Evolutionary conservation across 768 basidiomycete genomes (phyloP).

Genomic region (Brasilioporus rufonigricans): DNA sequence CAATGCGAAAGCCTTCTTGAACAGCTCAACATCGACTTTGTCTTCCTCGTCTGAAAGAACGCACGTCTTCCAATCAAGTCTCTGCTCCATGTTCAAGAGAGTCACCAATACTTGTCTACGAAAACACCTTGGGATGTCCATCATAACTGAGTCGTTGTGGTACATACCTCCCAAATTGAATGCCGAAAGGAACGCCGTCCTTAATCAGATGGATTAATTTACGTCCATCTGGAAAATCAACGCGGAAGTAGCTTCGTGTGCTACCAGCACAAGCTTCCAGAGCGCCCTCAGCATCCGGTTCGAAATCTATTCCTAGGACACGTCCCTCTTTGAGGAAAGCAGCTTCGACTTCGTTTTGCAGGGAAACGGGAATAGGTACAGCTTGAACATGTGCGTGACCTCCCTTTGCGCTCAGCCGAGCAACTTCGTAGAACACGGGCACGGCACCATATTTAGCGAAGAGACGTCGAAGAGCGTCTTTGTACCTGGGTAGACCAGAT

Average conservation of each 20-base stretch:
- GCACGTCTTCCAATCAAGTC: constrained; percentile 93
- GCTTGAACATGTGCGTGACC: constrained; percentile 95
- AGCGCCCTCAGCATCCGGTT: constrained; percentile 64
- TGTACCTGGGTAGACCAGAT: constrained; percentile 53
- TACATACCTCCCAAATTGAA: constrained; percentile 89
- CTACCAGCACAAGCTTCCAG: constrained; percentile 48
- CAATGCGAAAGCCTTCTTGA: constrained; percentile 78
- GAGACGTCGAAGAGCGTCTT: constrained; percentile 66
- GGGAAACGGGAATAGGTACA: constrained; percentile 67
- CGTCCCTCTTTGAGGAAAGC: constrained; percentile 73
- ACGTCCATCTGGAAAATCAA: constrained; percentile 84
- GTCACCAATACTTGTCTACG: constrained; percentile 77
- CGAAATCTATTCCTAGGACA: constrained; percentile 68
- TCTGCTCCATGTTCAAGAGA: constrained; percentile 70
- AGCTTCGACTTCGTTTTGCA: constrained; percentile 62
- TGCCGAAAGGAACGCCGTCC: constrained; percentile 72
- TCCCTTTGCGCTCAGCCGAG: constrained; percentile 76
- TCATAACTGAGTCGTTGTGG: neutral
- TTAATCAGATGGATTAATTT: constrained; percentile 86
- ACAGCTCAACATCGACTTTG: constrained; percentile 73
- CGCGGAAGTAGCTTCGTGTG: constrained; percentile 79
- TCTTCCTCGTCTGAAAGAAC: constrained; percentile 82
- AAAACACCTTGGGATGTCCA: constrained; percentile 1
- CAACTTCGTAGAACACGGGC: constrained; percentile 85
- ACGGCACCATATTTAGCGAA: constrained; percentile 68